Conservation (phyloP, 23 red algal species). For the Chondrus crispus region DNA sequence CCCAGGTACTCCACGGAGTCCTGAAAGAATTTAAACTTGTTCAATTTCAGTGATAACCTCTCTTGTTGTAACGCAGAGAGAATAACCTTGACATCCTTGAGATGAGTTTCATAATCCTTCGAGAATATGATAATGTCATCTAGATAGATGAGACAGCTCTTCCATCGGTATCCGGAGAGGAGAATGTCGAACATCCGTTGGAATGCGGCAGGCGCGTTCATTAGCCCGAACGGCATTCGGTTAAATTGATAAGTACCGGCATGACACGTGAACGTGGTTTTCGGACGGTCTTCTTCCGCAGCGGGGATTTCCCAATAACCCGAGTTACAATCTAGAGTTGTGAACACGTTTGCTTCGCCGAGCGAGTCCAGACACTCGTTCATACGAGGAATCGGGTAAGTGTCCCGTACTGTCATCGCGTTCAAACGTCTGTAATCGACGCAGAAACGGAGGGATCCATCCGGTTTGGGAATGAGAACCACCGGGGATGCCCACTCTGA, state of each 20-base stretch:
- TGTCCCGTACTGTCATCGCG: no score
- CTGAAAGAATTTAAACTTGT: background rate
- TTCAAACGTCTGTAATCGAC: no score
- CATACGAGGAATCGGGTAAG: slow-evolving; percentile 2
- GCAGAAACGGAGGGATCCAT: no score
- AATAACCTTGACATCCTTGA: background rate
- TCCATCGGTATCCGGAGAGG: background rate
- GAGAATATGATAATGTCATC: slow-evolving; percentile 33
- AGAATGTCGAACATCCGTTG: background rate
- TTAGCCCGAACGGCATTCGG: background rate
- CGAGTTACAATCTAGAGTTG: background rate
- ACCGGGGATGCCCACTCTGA: no score
- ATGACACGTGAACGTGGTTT: background rate
- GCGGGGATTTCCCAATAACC: slow-evolving; percentile 11
- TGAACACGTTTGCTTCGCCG: background rate
- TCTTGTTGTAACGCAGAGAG: background rate
- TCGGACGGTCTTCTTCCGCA: background rate
- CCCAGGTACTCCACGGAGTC: background rate
- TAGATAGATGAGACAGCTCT: background rate
- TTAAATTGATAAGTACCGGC: background rate
- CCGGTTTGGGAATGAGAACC: no score
- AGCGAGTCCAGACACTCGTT: slow-evolving; percentile 19
- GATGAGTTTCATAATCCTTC: background rate
- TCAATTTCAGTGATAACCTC: background rate
- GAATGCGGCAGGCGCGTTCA: background rate